Evolutionary conservation across 2,329 filamentous ascomycete species (phyloP), one percentile per base, ranked within the genome.

Genomic region (Ophiostoma australiae): DNA sequence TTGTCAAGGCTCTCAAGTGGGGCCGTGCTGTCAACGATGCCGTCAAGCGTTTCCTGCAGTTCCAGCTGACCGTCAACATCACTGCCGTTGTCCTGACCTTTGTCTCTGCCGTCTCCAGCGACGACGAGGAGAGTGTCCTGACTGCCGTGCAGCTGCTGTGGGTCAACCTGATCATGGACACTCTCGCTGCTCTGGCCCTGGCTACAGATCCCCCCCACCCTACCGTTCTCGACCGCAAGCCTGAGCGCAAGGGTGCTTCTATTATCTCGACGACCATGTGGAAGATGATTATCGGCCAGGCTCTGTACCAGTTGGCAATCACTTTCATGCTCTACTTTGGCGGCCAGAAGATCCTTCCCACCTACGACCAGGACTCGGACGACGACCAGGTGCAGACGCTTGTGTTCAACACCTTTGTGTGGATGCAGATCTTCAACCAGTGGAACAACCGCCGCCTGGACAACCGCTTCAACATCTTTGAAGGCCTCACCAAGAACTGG

Each of bases 371-470:
- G 44, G 78, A 85, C 48, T 76, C 77, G 20, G 69, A 65, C 3
- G 69, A 65, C 3, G 80, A 78, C 0, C 84, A 91, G 76, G 84
- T 96, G 72, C 84, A 89, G 71, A 96, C 93, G 2, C 85, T 98
- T 67, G 91, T 98, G 8, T 98, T 98, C 86, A 98, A 98, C 83
- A 95, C 93, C 0, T 98, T 98, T 78, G 94, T 97, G 70, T 98
- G 94, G 94, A 97, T 98, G 94, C 94, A 98, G 77, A 96, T 98
- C 76, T 98, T 98, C 84, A 98, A 98, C 81, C 91, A 97, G 78
- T 92, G 96, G 86, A 98, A 98, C 83, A 97, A 97, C 81, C 92
- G 94, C 72, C 92, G 94, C 15, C 85, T 98, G 70, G 94, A 98
- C 80, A 98, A 98, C 81, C 87, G 89, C 70, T 94, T 97, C 84